phyloP scores from a whole-genome alignment of 768 basidiomycete species.

The Megacollybia marginata region DNA sequence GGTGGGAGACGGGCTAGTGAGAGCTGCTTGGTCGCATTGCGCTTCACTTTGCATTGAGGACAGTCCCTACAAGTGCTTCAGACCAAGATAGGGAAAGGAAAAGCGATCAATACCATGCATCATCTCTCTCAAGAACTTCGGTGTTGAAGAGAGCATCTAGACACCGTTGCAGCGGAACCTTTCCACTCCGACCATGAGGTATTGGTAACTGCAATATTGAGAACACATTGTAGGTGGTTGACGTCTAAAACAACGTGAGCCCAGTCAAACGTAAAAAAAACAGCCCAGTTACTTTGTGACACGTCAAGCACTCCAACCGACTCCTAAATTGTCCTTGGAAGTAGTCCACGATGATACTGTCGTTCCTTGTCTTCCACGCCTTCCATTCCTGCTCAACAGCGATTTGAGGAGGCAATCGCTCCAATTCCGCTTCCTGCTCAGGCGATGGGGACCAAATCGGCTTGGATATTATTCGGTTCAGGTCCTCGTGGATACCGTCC shows the following conservation, averaged over 20 bases:
- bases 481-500: slow-evolving; percentile 86
- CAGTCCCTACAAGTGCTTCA: slow-evolving; percentile 65
- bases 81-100: background rate
- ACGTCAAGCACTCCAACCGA: slow-evolving; percentile 82
- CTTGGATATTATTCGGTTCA: slow-evolving; percentile 76
- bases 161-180: slow-evolving; percentile 70
- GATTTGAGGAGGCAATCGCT: slow-evolving; percentile 77
- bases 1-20: slow-evolving; percentile 91
- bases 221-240: slow-evolving; percentile 94
- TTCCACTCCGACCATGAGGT: slow-evolving; percentile 53
- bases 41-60: slow-evolving; percentile 84
- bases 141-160: slow-evolving; percentile 86
- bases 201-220: slow-evolving; percentile 93
- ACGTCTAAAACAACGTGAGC: slow-evolving; percentile 52
- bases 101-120: slow-evolving; percentile 70
- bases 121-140: slow-evolving; percentile 86
- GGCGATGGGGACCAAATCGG: slow-evolving; percentile 58
- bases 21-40: slow-evolving; percentile 79
- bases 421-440: slow-evolving; percentile 82
- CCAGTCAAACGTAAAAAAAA: background rate
- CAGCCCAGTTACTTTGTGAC: slow-evolving; percentile 57
- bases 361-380: slow-evolving; percentile 82
- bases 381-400: slow-evolving; percentile 93
- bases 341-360: slow-evolving; percentile 91
- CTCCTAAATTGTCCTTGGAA: slow-evolving; percentile 98